Percentiles rank a stretch among this genome's conserved stretches.
Evolutionary conservation across 2,329 filamentous ascomycete species (phyloP).

Genomic region (Claviceps arundinis): DNA sequence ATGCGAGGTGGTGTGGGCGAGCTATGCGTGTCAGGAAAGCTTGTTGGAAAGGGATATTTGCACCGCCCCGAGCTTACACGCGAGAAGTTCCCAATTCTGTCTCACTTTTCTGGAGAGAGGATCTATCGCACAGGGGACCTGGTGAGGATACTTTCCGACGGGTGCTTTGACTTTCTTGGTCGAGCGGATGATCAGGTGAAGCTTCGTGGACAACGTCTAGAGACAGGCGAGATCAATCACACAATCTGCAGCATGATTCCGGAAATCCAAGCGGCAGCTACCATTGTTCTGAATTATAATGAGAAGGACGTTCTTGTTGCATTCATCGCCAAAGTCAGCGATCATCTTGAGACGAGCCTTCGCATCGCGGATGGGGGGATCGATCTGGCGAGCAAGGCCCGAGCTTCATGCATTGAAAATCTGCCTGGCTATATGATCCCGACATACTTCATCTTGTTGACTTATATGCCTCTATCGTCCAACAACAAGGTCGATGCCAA

Average conservation of each 20-base stretch:
- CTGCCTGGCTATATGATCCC: conserved; percentile 86
- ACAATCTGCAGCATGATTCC: conserved; percentile 51
- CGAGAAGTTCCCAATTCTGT: conserved; percentile 60
- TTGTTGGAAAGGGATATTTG: conserved; percentile 83
- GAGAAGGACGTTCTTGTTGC: conserved; percentile 75
- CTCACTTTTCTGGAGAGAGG: conserved; percentile 36
- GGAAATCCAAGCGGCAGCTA: conserved; percentile 55
- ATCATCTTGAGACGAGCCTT: conserved; percentile 7
- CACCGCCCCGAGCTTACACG: conserved; percentile 64
- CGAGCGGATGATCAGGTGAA: conserved; percentile 88
- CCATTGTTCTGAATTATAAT: conserved; percentile 60
- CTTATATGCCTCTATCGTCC: conserved; percentile 62
- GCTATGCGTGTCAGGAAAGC: conserved; percentile 72
- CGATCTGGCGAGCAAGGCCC: conserved; percentile 31
- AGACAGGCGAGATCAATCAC: conserved; percentile 84
- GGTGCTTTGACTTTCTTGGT: conserved; percentile 76
- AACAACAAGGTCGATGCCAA: conserved; percentile 85
- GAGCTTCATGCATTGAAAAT: conserved; percentile 50
- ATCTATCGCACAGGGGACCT: conserved; percentile 85
- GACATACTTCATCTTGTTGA: conserved; percentile 62
- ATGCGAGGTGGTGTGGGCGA: conserved; percentile 71
- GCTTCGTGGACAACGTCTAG: conserved; percentile 73
- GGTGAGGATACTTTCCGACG: conserved; percentile 67
- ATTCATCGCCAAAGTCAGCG: conserved; percentile 39
- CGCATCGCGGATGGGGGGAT: conserved; percentile 17